Base-by-base conservation (phyloP, 306 rosid species). In the Glycine tomentella region DNA sequence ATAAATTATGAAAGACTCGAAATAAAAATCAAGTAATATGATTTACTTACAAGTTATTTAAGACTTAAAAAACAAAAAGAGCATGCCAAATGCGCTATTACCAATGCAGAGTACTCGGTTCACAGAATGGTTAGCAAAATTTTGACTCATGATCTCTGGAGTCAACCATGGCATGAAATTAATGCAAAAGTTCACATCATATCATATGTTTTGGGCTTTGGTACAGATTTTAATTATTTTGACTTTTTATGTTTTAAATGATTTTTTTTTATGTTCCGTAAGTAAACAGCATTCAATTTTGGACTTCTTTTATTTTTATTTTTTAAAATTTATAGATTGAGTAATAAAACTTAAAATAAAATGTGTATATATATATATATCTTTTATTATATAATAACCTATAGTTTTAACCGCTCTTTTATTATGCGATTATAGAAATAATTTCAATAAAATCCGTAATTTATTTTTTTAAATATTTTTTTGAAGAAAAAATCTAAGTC, bases 191-290 rank as follows among this genome's bases (percentile, higher is more conserved):
- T 64, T 77, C 53, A 49, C 64, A 50, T 36, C 17, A 15, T 50
- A 3, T 25, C 2, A 25, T 25, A 25, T 25, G 2, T 31, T 31
- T 25, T 74, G 8, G 14, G 1, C 31, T 25, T 25, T n/a, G n/a
- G n/a, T n/a, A n/a, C n/a, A n/a, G n/a, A n/a, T n/a, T 36, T 72
- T 52, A n/a, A 72, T 52, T 51, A 34, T 2, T 72, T 72, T 52
- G 64, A 72, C 34, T 36, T n/a, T 72, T 34, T 15, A 3, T 14
- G 0, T 14, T 65, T 65, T 38, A 13, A n/a, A 34, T n/a, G 1
- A 25, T 25, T 25, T 25, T 25, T n/a, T 25, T 2, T 25, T 1
- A 25, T 25, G 31, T 2, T 25, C 31, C 31, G 31, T 25, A 25
- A 25, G 31, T 25, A n/a, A 36, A 48, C 48, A 38, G 17, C 25